Evolutionary conservation across 2,329 filamentous ascomycete species (phyloP), one percentile per base, ranked within the genome.

Genomic region (Hypoxylon sp.): DNA sequence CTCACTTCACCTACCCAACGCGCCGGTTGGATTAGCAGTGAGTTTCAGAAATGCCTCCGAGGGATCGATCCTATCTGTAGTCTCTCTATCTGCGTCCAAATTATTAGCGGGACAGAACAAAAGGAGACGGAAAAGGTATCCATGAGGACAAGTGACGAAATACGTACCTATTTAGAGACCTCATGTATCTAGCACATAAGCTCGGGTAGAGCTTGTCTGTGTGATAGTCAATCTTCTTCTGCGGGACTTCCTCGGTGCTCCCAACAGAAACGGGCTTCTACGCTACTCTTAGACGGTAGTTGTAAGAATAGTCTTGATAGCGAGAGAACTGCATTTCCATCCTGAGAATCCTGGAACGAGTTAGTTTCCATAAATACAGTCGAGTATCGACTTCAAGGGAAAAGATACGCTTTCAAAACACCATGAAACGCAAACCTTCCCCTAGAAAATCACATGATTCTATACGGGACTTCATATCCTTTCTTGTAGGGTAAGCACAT

Each of bases 81-180:
- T 41, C 38, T 41, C 38, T n/a, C 38, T 41, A 17, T 7, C 19
- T 41, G 14, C 6, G n/a, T 9, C n/a, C 6, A 9, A 17, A 19
- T n/a, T 6, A 10, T 41, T 17, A 41, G 38, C 38, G 6, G 14
- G 2, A 19, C 7, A 10, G 32, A 19, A n/a, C 17, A 19, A 41
- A 17, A 41, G 5, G 38, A n/a, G n/a, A 17, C 9, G n/a, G 5
- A 2, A 36, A 36, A 41, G n/a, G n/a, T n/a, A 17, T 19, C 14
- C 9, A n/a, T 17, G n/a, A n/a, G 19, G 38, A 41, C n/a, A 9
- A 1, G n/a, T 17, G 38, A 41, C 5, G n/a, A 55, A 55, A 23
- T 36, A 43, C 43, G 25, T 38, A 55, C 59, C 50, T 30, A 49
- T 11, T 34, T 14, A 17, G 28, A 46, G 19, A 11, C 21, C 28